Evolutionary conservation across 31 red algal species (phyloP), one percentile per base, ranked within the genome.

Genomic region (Bonnemaisonia californica): DNA sequence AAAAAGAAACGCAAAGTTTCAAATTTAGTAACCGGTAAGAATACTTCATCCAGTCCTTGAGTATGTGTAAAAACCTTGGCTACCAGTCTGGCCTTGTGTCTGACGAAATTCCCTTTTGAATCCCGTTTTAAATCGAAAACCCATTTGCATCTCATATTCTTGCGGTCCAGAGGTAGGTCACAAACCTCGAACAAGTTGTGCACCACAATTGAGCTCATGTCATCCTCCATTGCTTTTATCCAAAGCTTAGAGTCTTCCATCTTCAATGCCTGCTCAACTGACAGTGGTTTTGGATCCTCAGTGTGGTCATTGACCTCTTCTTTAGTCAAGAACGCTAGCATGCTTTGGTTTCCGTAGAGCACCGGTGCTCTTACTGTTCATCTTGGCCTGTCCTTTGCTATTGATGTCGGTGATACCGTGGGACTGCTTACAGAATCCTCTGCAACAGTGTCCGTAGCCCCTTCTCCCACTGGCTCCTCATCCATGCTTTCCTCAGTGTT

Each of bases 111-210:
- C 16, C 74, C 1, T 28, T 19, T 22, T 12, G 2, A 19, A 57
- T 63, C 74, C n/a, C 54, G 74, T 62, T 78, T 78, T 7, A 66
- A 12, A 31, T 8, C 45, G 21, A 78, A 61, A 3, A 78, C 56
- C 45, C 45, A 78, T n/a, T 39, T 39, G 74, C 5, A 39, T 26
- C 16, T 33, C 21, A 54, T 58, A 8, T 8, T 4, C n/a, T 60
- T 59, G 4, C 33, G 8, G 72, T 41, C 72, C 42, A 27, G 8
- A 3, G 72, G 1, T 11, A 58, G 21, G 21, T 76, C 16, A 30
- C 22, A 8, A 21, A 76, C 22, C 27, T 57, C 42, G 27, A 29
- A 76, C 27, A 0, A 8, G 0, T 23, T 23, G 41, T 60, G 0
- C 8, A 23, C n/a, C 0, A 9, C 13, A 0, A 61, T 57, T 11